Conservation (phyloP, 2,329 filamentous ascomycete genomes). For the Mycogone perniciosa region DNA sequence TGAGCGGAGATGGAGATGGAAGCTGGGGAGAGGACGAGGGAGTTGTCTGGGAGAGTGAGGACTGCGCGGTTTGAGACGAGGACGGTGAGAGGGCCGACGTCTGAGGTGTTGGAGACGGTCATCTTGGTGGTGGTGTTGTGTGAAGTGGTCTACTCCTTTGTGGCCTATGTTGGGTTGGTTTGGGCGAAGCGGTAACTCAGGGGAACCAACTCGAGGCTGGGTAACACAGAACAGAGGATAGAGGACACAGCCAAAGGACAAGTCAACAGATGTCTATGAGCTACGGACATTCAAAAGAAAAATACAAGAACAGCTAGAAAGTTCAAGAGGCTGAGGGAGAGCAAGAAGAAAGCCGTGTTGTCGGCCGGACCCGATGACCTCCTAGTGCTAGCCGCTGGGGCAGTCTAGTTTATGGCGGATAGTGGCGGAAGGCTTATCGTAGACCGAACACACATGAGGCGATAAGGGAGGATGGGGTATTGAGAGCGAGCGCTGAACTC, state of each 20-base stretch:
- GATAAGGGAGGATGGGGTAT: neutral
- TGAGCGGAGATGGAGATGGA: conserved; percentile 71
- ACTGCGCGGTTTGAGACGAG: conserved; percentile 80
- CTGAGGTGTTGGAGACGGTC: conserved; percentile 22
- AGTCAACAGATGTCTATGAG: neutral
- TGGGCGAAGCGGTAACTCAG: conserved; percentile 3
- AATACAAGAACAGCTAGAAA: neutral
- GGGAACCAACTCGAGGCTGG: neutral
- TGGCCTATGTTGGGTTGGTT: conserved; percentile 1
- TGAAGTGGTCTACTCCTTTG: neutral
- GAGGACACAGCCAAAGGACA: conserved; percentile 3
- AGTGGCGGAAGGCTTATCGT: conserved; percentile 11
- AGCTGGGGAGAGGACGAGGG: conserved; percentile 64
- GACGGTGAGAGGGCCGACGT: conserved; percentile 52
- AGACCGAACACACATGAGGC: neutral
- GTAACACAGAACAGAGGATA: neutral
- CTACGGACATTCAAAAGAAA: neutral
- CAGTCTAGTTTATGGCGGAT: conserved; percentile 7
- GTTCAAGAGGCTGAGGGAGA: neutral
- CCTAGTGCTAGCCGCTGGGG: neutral
- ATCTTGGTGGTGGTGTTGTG: conserved; percentile 20
- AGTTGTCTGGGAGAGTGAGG: conserved; percentile 60
- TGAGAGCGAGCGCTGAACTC: neutral
- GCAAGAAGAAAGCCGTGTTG: neutral
- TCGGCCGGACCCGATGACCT: conserved; percentile 10